Percentiles rank a stretch among this genome's conserved stretches.
phyloP scores from a whole-genome alignment of 2,329 filamentous ascomycete species.

The Immersiporthe knoxdaviesiana region DNA sequence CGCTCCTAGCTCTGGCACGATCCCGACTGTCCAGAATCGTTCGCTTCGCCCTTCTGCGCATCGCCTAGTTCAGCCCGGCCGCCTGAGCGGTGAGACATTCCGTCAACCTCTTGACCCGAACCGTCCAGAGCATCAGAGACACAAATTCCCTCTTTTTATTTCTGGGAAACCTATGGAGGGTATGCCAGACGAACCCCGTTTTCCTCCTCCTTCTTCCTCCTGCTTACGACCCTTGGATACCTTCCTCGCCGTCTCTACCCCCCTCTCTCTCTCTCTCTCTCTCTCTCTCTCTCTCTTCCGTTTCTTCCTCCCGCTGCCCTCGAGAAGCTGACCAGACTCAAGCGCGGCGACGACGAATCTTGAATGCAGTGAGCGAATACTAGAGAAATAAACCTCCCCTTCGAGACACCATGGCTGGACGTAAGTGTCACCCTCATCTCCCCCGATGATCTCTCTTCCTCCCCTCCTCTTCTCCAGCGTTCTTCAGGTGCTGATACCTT shows the following conservation, averaged over 20 bases:
- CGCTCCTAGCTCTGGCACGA: not conserved
- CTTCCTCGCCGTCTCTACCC: too few species aligned
- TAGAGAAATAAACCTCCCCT: not conserved
- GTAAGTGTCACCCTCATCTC: constrained; percentile 4
- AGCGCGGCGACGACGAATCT: not conserved
- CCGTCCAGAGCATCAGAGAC: not conserved
- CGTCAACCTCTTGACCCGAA: not conserved
- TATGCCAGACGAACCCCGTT: not conserved
- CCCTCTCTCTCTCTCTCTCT: too few species aligned
- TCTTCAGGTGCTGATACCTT: not conserved
- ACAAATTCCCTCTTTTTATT: not conserved
- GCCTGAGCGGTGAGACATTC: not conserved
- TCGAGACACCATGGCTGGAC: constrained; percentile 28
- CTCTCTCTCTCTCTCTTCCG: not conserved
- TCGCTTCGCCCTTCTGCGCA: not conserved
- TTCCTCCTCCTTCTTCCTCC: not conserved
- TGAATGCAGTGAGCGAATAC: not conserved
- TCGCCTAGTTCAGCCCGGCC: not conserved
- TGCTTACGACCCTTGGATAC: not conserved
- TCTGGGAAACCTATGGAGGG: not conserved
- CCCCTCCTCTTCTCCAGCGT: not conserved
- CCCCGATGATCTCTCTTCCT: not conserved
- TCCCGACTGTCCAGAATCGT: not conserved
- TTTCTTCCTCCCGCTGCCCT: not conserved
- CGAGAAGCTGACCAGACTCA: not conserved